Evolutionary conservation across 371 early-diverging fungal genomes (phyloP), one percentile per base, ranked within the genome.

Genomic region (Mucor racemosus): DNA sequence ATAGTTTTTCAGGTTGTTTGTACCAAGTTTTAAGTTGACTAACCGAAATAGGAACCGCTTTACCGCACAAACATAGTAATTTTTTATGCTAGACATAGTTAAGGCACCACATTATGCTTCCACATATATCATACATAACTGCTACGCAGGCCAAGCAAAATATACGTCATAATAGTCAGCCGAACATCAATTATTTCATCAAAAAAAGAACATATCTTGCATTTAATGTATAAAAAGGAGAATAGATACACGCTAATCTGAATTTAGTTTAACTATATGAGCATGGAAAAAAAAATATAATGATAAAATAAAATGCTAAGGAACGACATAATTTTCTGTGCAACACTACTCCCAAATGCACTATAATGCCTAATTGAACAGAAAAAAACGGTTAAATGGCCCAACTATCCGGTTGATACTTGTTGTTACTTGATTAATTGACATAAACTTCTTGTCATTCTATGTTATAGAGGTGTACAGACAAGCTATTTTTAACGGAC

Each of bases 1-100:
- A 65, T 65, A 65, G 38, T 31, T 65, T 65, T 58, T 58, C 46
- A 7, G 9, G 17, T 46, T 46, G 46, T 19, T 19, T 46, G 46
- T 17, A 17, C 17, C 46, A 46, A 46, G 46, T 46, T 46, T 46
- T 17, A 46, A 46, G 7, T 46, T 46, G n/a, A 19, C 46, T 46
- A 46, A 46, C 46, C 46, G 46, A 46, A 46, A 19, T 19, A 9
- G 19, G 46, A n/a, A 46, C 46, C 46, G 46, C 46, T 19, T 17
- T 46, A 46, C 6, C 46, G 19, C 46, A 17, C 46, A 46, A 46
- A 46, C 46, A 46, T 46, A 19, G 46, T 19, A 17, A 46, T 46
- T 19, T 19, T 46, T 9, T 4, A 46, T 46, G 19, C 26, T 26
- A 26, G 3, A 26, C 26, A 26, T 3, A 26, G 3, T 26, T 26